These are phyloP conservation scores for Jaminaea rosea DNA, from an alignment of 1,284 basidiomycete genomes.

Conservation along the genomic window DNA sequence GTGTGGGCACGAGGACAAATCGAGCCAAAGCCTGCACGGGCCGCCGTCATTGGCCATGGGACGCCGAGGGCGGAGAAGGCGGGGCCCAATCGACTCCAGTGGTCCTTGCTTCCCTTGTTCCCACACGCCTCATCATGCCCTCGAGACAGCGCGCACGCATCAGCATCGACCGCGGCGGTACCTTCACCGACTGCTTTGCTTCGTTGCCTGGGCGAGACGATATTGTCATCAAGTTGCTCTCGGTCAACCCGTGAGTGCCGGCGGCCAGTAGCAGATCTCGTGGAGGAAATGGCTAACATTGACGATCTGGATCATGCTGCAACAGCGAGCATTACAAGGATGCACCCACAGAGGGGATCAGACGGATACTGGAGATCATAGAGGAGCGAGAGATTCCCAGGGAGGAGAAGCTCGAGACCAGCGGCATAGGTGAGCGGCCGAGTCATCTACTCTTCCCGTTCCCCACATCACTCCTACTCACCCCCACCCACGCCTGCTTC, in stretches of 20 bases:
- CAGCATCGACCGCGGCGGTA: conserved; percentile 7
- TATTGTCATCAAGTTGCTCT: conserved; percentile 49
- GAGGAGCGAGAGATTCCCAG: conserved; percentile 62
- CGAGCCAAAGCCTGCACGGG: too few relatives aligned
- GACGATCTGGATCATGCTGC: too few relatives aligned
- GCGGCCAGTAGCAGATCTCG: too few relatives aligned
- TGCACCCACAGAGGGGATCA: conserved; percentile 87
- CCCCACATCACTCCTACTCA: not conserved
- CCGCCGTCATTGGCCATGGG: too few relatives aligned
- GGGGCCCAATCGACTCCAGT: too few relatives aligned
- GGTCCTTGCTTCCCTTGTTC: too few relatives aligned
- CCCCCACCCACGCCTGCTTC: not conserved
- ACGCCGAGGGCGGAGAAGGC: too few relatives aligned
- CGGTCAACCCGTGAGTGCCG: conserved; percentile 48
- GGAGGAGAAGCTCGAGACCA: conserved; percentile 61
- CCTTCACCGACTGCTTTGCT: conserved; percentile 8
- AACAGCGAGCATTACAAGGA: conserved; percentile 84
- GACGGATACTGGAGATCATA: conserved; percentile 74
- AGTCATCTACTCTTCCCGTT: conserved; percentile 2
- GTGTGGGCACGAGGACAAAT: too few relatives aligned
- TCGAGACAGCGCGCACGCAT: too few relatives aligned
- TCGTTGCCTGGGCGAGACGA: conserved; percentile 19
- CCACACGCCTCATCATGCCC: too few relatives aligned
- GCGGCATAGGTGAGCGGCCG: conserved; percentile 64
- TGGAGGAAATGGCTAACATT: too few relatives aligned